Evolutionary conservation across 169 alveolate genomes (phyloP).

Genomic region (Cryptosporidium xiaoi): DNA sequence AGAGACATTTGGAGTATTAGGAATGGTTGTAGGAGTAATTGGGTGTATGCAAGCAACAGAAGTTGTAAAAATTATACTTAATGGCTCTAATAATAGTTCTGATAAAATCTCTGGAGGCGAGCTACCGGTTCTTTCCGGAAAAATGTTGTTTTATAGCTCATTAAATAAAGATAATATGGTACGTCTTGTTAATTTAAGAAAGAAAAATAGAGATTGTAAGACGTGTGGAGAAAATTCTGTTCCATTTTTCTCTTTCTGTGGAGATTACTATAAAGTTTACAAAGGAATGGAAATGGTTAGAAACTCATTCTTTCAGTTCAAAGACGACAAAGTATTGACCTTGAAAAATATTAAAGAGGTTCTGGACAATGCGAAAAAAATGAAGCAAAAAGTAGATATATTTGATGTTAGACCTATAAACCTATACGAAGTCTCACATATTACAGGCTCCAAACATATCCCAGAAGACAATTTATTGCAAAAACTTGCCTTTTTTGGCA

Average conservation of each 20-base stretch:
- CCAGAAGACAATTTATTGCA: conserved; percentile 39
- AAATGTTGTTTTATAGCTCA: conserved; percentile 86
- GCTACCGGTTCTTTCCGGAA: conserved; percentile 78
- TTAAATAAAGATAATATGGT: conserved; percentile 75
- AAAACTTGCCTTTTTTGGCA: conserved; percentile 11
- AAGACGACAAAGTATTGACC: neutral
- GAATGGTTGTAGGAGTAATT: conserved; percentile 88
- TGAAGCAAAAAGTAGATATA: conserved; percentile 18
- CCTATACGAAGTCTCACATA: conserved; percentile 51
- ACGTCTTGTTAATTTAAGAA: conserved; percentile 83
- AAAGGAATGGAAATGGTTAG: conserved; percentile 51
- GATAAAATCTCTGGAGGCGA: neutral
- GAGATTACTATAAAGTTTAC: conserved; percentile 79
- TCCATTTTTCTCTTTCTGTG: conserved; percentile 65
- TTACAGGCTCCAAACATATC: conserved; percentile 53
- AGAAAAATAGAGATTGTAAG: conserved; percentile 74
- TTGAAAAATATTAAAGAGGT: conserved; percentile 9
- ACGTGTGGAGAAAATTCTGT: conserved; percentile 81
- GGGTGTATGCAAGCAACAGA: conserved; percentile 89
- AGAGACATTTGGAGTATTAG: conserved; percentile 88
- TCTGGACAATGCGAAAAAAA: conserved; percentile 9
- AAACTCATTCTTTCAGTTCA: conserved; percentile 41
- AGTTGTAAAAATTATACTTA: conserved; percentile 82
- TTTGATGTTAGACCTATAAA: conserved; percentile 74
- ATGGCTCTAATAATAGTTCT: conserved; percentile 46